Conservation (phyloP, 2,329 filamentous ascomycete genomes). For the Apiospora sp. region DNA sequence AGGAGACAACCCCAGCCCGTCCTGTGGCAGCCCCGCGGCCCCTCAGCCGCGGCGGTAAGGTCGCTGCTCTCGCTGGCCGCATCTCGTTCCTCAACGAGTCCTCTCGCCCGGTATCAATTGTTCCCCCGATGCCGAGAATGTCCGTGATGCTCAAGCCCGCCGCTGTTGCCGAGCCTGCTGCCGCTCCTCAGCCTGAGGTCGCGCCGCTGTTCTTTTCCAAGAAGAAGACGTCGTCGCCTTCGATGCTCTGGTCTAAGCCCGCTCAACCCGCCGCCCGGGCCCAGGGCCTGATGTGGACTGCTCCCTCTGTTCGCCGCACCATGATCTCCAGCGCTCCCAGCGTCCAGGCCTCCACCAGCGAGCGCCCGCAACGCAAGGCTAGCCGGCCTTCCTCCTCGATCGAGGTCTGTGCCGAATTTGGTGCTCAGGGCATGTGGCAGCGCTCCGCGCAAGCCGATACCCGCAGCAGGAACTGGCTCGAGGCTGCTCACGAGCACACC, state of each 20-base stretch:
- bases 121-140: background rate
- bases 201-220: background rate
- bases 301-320: constrained; percentile 1
- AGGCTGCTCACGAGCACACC: background rate
- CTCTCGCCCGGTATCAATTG: background rate
- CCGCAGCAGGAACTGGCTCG: constrained; percentile 14
- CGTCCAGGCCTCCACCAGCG: constrained; percentile 1
- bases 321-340: background rate
- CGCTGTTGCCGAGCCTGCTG: background rate
- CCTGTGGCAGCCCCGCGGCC: background rate
- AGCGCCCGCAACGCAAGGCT: constrained; percentile 2
- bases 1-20: background rate
- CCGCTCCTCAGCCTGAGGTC: background rate
- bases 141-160: constrained; percentile 6
- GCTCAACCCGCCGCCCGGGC: background rate
- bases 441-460: background rate
- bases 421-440: constrained; percentile 36
- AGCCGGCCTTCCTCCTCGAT: constrained; percentile 26
- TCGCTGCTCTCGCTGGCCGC: constrained; percentile 19
- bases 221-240: constrained; percentile 2
- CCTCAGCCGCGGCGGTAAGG: constrained; percentile 14
- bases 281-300: constrained; percentile 29
- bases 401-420: constrained; percentile 28
- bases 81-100: constrained; percentile 4
- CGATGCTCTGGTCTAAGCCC: constrained; percentile 33